phyloP scores from a whole-genome alignment of 345 rosid species.

The Cochlearia excelsa region DNA sequence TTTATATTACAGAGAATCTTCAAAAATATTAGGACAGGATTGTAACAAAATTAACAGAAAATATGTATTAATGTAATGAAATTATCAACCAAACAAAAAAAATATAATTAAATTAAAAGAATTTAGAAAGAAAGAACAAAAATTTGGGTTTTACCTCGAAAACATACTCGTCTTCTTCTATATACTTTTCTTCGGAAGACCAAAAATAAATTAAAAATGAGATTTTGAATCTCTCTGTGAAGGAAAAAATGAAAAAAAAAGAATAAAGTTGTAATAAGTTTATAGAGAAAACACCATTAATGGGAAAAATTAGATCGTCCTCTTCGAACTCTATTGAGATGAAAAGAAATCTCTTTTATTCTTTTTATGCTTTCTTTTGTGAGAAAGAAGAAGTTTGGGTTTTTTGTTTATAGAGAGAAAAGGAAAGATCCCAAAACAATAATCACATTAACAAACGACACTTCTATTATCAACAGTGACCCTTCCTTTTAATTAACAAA shows the following conservation, averaged over 20 bases:
- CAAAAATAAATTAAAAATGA: conserved; percentile 23
- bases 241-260: conserved; percentile 1
- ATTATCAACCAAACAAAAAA: background rate
- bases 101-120: background rate
- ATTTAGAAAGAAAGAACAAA: background rate
- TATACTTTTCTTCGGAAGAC: conserved; percentile 14
- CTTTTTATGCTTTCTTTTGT: conserved; percentile 8
- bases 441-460: conserved; percentile 30
- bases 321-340: conserved; percentile 15
- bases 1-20: conserved; percentile 32
- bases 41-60: background rate
- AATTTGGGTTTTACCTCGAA: conserved; percentile 36
- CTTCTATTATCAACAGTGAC: too few relatives aligned
- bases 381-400: conserved; percentile 20
- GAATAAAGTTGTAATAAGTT: conserved; percentile 22
- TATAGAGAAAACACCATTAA: conserved; percentile 39
- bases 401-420: conserved; percentile 9
- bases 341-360: conserved; percentile 18
- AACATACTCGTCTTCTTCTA: conserved; percentile 37
- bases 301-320: conserved; percentile 59
- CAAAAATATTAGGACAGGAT: conserved; percentile 11
- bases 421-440: conserved; percentile 42
- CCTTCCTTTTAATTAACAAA: too few relatives aligned
- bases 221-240: conserved; percentile 17
- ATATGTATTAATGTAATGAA: background rate